These are phyloP conservation scores for Immersiporthe knoxdaviesiana DNA, from an alignment of 2,329 filamentous ascomycete genomes.

Conservation along the genomic window DNA sequence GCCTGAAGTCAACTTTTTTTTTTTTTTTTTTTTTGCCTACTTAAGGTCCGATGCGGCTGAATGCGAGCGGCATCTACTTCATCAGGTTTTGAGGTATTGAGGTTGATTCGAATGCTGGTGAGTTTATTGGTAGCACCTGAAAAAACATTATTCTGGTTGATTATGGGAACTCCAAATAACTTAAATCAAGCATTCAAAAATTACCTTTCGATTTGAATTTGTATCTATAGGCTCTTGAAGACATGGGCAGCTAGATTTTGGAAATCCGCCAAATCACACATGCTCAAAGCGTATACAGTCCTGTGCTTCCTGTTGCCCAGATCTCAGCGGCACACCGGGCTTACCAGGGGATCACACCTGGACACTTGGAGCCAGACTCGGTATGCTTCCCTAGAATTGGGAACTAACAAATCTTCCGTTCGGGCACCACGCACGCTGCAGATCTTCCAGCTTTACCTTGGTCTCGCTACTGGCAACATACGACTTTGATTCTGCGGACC, in stretches of 20 bases:
- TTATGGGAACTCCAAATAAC: too few relatives aligned
- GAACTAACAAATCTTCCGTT: neutral
- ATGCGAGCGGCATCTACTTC: neutral
- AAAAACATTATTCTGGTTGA: neutral
- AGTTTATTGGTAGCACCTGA: neutral
- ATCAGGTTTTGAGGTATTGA: neutral
- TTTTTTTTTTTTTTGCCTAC: neutral
- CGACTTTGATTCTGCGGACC: too few relatives aligned
- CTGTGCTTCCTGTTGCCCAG: neutral
- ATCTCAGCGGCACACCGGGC: neutral
- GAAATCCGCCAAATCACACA: neutral
- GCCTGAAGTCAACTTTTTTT: neutral
- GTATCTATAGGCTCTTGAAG: neutral
- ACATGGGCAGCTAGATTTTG: neutral
- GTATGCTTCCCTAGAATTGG: neutral
- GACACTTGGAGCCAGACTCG: too few relatives aligned
- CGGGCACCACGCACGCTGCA: neutral
- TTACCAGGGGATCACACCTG: neutral
- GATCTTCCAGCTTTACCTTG: neutral
- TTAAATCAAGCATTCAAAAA: too few relatives aligned
- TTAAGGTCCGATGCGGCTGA: neutral
- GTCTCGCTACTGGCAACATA: neutral
- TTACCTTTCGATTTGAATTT: neutral
- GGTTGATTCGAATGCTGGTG: neutral
- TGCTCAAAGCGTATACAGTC: neutral